These are phyloP conservation scores for Rhododendron kiyosumense DNA, from an alignment of 148 eudicot species.

Conservation along the genomic window DNA sequence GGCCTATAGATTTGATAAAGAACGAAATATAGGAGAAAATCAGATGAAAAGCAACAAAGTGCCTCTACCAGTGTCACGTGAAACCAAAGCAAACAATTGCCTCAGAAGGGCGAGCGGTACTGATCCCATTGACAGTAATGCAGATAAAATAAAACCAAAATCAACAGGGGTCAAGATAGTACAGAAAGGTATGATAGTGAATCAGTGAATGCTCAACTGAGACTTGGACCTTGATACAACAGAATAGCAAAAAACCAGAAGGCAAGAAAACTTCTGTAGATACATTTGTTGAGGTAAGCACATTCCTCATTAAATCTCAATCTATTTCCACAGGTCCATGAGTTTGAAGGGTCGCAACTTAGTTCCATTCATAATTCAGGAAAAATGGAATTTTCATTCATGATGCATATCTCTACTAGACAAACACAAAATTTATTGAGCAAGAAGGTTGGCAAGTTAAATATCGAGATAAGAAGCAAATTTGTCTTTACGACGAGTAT, in stretches of 20 bases:
- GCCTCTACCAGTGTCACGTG: neutral
- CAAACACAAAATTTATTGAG: neutral
- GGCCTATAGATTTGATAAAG: neutral
- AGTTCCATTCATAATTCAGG: neutral
- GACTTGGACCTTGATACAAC: neutral
- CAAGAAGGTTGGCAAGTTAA: neutral
- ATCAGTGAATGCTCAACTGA: neutral
- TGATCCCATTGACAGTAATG: neutral
- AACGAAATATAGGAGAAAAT: neutral
- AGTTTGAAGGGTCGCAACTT: neutral
- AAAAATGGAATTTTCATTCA: neutral
- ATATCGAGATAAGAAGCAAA: neutral
- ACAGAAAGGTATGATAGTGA: neutral
- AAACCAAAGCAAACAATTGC: neutral
- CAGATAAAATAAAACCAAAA: neutral
- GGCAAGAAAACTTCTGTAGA: neutral
- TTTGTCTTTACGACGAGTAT: neutral
- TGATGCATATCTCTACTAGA: neutral
- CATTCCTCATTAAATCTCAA: neutral
- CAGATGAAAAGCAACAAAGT: neutral
- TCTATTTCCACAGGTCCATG: neutral
- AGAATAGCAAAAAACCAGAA: neutral
- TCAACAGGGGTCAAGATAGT: neutral
- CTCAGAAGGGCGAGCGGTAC: neutral
- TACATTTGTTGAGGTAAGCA: neutral